These are phyloP conservation scores for Primulina huaijiensis DNA, from an alignment of 257 asterid genomes.

Conservation along the genomic window DNA sequence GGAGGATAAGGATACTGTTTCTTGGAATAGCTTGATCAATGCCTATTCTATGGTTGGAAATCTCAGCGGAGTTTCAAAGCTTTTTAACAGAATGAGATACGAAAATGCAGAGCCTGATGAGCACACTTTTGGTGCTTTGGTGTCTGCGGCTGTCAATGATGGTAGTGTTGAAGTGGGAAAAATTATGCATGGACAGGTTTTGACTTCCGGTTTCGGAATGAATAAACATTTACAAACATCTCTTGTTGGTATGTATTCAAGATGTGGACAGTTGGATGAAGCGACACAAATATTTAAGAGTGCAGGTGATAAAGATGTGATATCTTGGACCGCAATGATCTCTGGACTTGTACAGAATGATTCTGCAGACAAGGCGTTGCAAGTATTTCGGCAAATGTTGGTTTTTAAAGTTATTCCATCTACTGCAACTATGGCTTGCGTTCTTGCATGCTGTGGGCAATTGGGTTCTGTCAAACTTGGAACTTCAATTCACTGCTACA, in stretches of 20 bases:
- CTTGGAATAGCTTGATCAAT: conserved; percentile 82
- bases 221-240: conserved; percentile 59
- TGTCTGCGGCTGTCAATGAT: conserved; percentile 50
- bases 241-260: conserved; percentile 57
- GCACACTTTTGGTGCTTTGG: conserved; percentile 60
- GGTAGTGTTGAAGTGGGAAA: conserved; percentile 50
- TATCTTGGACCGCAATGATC: conserved; percentile 72
- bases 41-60: conserved; percentile 48
- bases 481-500: conserved; percentile 59
- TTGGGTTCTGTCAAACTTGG: conserved; percentile 56
- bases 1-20: conserved; percentile 56
- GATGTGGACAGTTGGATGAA: conserved; percentile 47
- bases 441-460: conserved; percentile 79
- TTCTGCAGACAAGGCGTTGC: conserved; percentile 53
- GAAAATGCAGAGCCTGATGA: conserved; percentile 53
- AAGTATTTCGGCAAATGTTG: conserved; percentile 54
- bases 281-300: conserved; percentile 48
- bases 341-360: conserved; percentile 82
- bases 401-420: conserved; percentile 45
- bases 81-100: conserved; percentile 48
- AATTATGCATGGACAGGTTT: conserved; percentile 55
- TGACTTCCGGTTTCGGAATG: conserved; percentile 43
- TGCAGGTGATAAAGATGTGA: conserved; percentile 53
- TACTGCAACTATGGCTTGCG: conserved; percentile 62
- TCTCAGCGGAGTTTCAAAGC: conserved; percentile 37